Evolutionary conservation across 2,329 filamentous ascomycete genomes (phyloP), one percentile per base, ranked within the genome.

Genomic region (Colletotrichum sp.): DNA sequence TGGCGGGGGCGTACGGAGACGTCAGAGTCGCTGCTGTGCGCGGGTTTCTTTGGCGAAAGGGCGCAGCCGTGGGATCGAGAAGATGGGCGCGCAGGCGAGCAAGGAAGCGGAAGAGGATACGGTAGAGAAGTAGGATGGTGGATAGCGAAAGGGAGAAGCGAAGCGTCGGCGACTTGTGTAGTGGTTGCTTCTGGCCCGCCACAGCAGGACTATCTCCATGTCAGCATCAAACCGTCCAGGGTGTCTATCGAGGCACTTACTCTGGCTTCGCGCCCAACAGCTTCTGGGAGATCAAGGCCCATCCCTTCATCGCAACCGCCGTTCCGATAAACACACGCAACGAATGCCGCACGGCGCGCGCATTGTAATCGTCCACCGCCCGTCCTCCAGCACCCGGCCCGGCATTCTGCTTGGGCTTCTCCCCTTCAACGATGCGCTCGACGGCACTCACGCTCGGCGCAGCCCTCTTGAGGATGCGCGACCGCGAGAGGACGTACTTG

Each of bases 81-180:
- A 99, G 89, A 78, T 95, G 95, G 2, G 91, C 89, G 64, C 96
- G 93, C 59, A 99, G 88, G 32, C 95, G 92, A 30, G 91, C 91
- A 80, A 99, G 95, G 88, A 99, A 98, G 75, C 96, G 95, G 86
- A 96, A 95, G 30, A 99, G 92, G 1, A 98, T 89, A 34, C 97
- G 93, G 84, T 99, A 97, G 77, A 98, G 92, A 59, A 99, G 92
- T 24, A 99, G 90, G 78, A 98, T 95, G 4, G 95, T 91, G 18
- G 96, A 96, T 16, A 98, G 89, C 0, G 95, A 97, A 10, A 96
- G 88, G 0, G 96, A 96, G 12, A 98, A 89, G 71, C 96, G 92
- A 67, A 97, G 88, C 28, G 94, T 94, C 0, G 93, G 89, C 1
- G 93, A 95, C 77, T 90, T 91, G 85, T 91, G 89, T 18, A 92